Conservation (phyloP, 257 asterid genomes). For the Lavandula angustifolia region DNA sequence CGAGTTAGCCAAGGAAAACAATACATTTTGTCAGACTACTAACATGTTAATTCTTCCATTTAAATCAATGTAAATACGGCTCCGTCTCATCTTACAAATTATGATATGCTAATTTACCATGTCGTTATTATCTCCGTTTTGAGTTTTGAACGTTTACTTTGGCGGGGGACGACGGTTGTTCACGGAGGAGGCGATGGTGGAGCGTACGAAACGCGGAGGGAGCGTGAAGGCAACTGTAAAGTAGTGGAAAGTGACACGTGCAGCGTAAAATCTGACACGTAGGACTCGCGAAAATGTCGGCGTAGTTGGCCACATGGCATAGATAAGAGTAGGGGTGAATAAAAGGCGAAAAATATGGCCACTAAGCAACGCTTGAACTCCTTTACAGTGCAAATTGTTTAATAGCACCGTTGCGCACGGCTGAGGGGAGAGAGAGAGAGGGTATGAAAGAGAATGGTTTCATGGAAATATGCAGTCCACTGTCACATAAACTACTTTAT, state of each 20-base stretch:
- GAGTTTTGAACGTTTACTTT: not conserved
- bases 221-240: conserved; percentile 39
- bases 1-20: not conserved
- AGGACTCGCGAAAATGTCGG: conserved; percentile 56
- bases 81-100: not conserved
- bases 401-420: too few relatives aligned
- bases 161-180: too few relatives aligned
- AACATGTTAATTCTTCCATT: conserved; percentile 26
- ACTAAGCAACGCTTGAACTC: too few relatives aligned
- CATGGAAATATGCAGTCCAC: conserved; percentile 21
- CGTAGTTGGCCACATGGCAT: conserved; percentile 27
- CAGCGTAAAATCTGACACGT: conserved; percentile 47
- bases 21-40: conserved; percentile 14
- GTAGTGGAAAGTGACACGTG: conserved; percentile 43
- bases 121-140: too few relatives aligned
- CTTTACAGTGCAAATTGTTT: too few relatives aligned
- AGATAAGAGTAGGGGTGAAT: not conserved
- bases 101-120: too few relatives aligned
- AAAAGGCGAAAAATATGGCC: too few relatives aligned
- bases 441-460: not conserved
- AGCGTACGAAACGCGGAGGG: conserved; percentile 1
- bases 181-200: too few relatives aligned
- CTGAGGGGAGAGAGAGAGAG: too few relatives aligned
- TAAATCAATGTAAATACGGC: conserved; percentile 34
- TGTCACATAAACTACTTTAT: conserved; percentile 9